Evolutionary conservation across 139 green algal species (phyloP).

Genomic region (Coelastrella sp.): DNA sequence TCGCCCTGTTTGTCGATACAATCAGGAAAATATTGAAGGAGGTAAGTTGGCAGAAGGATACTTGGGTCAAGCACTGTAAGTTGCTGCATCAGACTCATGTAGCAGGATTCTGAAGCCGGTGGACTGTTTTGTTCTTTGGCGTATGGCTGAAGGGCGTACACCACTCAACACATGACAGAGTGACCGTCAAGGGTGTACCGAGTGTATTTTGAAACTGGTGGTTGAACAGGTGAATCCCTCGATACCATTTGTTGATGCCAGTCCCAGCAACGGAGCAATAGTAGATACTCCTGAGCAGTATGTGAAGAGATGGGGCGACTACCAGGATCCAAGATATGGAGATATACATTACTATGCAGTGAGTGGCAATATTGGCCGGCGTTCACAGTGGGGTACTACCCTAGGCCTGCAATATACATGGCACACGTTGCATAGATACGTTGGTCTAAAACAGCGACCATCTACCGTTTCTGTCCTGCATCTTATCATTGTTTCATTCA

Average conservation of each 20-base stretch:
- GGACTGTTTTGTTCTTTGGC: neutral
- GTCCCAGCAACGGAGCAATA: constrained; percentile 66
- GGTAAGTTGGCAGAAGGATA: constrained; percentile 6
- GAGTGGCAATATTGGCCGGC: neutral
- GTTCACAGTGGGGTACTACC: neutral
- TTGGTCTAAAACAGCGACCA: too few relatives aligned
- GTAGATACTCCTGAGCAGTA: constrained; percentile 22
- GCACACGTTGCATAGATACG: too few relatives aligned
- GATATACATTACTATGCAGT: constrained; percentile 37
- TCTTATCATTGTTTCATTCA: too few relatives aligned
- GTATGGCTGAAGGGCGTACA: neutral
- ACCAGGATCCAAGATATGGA: constrained; percentile 43
- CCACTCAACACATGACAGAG: too few relatives aligned
- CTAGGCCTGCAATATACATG: neutral
- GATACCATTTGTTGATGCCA: constrained; percentile 76
- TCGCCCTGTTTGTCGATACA: constrained; percentile 67
- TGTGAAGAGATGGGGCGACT: constrained; percentile 56
- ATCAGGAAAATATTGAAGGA: constrained; percentile 50
- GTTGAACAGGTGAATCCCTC: constrained; percentile 51
- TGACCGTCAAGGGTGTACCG: too few relatives aligned
- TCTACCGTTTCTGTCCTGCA: too few relatives aligned
- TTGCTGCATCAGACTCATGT: neutral
- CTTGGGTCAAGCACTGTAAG: too few relatives aligned
- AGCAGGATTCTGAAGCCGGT: neutral
- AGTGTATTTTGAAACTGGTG: too few relatives aligned